A percentile compares a stretch with the other conserved stretches of the same genome.
phyloP scores from a whole-genome alignment of 2,329 filamentous ascomycete genomes.

The Trichoderma harzianum region DNA sequence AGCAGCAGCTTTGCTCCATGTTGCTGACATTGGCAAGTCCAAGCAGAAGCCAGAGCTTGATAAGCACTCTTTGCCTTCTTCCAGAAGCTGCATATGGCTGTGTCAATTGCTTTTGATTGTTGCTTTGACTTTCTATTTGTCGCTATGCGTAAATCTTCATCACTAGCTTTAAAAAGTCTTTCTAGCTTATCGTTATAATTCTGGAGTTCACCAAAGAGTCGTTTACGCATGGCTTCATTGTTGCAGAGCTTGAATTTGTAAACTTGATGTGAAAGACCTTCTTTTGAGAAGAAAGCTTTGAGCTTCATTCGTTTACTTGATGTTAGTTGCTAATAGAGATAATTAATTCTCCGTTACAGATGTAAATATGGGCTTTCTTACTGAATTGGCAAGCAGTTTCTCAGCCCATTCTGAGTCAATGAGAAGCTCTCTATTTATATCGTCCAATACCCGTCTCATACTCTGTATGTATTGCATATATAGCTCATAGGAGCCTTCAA shows the following conservation, averaged over 20 bases:
- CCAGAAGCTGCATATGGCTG: slow-evolving; percentile 28
- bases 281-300: neutral
- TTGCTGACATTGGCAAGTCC: slow-evolving; percentile 25
- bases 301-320: neutral
- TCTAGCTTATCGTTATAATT: slow-evolving; percentile 24
- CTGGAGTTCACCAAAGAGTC: slow-evolving; percentile 25
- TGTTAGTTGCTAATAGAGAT: neutral
- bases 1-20: slow-evolving; percentile 26
- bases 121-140: neutral
- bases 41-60: slow-evolving; percentile 22
- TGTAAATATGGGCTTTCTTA: neutral
- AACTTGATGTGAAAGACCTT: neutral
- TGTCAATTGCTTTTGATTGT: slow-evolving; percentile 13
- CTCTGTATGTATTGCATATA: slow-evolving; percentile 20
- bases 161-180: slow-evolving; percentile 23
- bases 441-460: slow-evolving; percentile 17
- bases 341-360: neutral
- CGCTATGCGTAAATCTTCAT: slow-evolving; percentile 19
- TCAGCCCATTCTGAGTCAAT: slow-evolving; percentile 20
- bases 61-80: slow-evolving; percentile 24
- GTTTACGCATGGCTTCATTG: slow-evolving; percentile 20
- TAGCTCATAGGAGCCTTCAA: slow-evolving; percentile 22
- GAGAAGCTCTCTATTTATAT: slow-evolving; percentile 24
- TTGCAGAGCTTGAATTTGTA: slow-evolving; percentile 27
- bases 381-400: slow-evolving; percentile 12